Evolutionary conservation across 2,329 filamentous ascomycete species (phyloP).

Genomic region (Fusarium euwallaceae): DNA sequence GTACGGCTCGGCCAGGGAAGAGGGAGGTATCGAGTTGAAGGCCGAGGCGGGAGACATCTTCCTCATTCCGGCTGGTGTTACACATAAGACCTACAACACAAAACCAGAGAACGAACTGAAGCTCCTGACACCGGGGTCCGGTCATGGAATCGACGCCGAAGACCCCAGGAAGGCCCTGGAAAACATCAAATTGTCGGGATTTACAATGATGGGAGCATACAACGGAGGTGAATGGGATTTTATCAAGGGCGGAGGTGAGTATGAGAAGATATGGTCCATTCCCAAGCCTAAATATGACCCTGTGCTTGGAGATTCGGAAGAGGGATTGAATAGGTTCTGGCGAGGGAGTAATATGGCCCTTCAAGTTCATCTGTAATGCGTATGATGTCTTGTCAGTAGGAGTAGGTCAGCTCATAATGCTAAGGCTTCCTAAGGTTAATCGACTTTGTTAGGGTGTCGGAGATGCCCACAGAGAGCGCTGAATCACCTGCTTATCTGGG

Average conservation of each 20-base stretch:
- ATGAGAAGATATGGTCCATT: slow-evolving; percentile 37
- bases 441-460: neutral
- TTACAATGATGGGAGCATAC: slow-evolving; percentile 64
- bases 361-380: neutral
- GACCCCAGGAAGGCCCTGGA: slow-evolving; percentile 53
- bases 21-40: slow-evolving; percentile 62
- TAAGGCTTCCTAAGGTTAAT: neutral
- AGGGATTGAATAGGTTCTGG: slow-evolving; percentile 13
- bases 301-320: slow-evolving; percentile 21
- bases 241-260: slow-evolving; percentile 35
- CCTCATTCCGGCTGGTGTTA: slow-evolving; percentile 67
- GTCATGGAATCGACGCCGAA: slow-evolving; percentile 52
- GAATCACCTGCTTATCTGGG: neutral
- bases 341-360: neutral
- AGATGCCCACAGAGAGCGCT: neutral
- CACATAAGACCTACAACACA: slow-evolving; percentile 66
- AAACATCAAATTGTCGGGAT: slow-evolving; percentile 51
- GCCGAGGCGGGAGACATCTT: slow-evolving; percentile 69
- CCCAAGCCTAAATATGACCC: slow-evolving; percentile 35
- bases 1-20: slow-evolving; percentile 55
- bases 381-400: neutral
- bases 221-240: slow-evolving; percentile 39
- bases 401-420: neutral
- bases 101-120: slow-evolving; percentile 48
- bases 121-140: slow-evolving; percentile 60